Percentiles rank a stretch among this genome's conserved stretches.
phyloP scores from a whole-genome alignment of 345 rosid genomes.

The Reutealis trisperma region DNA sequence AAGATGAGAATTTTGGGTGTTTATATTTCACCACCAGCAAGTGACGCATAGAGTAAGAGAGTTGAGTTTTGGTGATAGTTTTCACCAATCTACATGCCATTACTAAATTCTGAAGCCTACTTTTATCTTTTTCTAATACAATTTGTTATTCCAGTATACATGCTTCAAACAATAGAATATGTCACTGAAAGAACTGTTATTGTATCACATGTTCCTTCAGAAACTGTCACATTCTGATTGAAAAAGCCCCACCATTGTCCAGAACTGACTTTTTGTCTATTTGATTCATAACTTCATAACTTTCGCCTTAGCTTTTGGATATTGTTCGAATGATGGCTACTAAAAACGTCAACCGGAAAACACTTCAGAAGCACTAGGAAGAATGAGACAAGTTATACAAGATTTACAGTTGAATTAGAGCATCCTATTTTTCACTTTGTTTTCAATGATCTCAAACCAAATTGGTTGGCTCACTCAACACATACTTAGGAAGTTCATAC shows the following conservation, averaged over 20 bases:
- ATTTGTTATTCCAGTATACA: background rate
- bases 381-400: background rate
- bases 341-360: background rate
- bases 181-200: background rate
- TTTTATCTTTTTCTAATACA: background rate
- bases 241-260: background rate
- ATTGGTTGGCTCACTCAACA: constrained; percentile 7
- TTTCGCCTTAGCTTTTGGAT: constrained; percentile 4
- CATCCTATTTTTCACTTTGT: background rate
- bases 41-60: background rate
- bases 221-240: background rate
- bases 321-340: constrained; percentile 4
- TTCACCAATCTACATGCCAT: background rate
- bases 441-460: background rate
- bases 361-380: background rate
- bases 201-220: background rate
- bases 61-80: background rate
- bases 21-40: too few relatives aligned
- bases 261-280: background rate
- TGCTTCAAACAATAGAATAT: constrained; percentile 1
- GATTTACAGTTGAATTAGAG: background rate
- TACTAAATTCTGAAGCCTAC: background rate
- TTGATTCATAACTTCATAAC: background rate
- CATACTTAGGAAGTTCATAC: constrained; percentile 45
- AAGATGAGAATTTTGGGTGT: background rate